phyloP scores from a whole-genome alignment of 108 stramenopile species.

The Cyclotella cryptica region DNA sequence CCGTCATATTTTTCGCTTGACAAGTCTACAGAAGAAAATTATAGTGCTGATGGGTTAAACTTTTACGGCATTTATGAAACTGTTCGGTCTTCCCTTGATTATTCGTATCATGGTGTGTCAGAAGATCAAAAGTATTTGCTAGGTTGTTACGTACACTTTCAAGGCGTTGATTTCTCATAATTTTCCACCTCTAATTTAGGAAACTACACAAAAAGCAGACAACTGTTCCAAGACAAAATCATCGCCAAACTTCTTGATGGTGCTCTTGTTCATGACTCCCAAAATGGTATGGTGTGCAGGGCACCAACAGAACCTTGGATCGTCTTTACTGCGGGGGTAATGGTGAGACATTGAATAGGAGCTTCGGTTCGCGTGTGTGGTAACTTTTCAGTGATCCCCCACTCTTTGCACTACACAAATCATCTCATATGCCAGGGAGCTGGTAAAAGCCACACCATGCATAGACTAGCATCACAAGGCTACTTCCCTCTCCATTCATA shows the following conservation, averaged over 20 bases:
- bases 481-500: constrained; percentile 84
- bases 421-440: constrained; percentile 50
- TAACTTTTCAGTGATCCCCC: not conserved
- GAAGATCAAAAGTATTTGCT: not conserved
- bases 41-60: constrained; percentile 17
- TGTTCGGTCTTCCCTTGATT: constrained; percentile 70
- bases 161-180: not conserved
- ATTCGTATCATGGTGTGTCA: constrained; percentile 59
- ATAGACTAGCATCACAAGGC: constrained; percentile 60
- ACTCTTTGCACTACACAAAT: not conserved
- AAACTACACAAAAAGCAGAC: constrained; percentile 78
- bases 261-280: constrained; percentile 62
- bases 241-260: constrained; percentile 67
- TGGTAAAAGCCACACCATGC: constrained; percentile 85
- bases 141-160: not conserved
- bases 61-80: constrained; percentile 71
- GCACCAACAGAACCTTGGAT: constrained; percentile 90
- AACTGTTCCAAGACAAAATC: constrained; percentile 88
- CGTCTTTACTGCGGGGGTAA: constrained; percentile 93
- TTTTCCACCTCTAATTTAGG: constrained; percentile 1
- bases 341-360: constrained; percentile 52
- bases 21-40: constrained; percentile 54
- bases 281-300: constrained; percentile 71
- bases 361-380: not conserved
- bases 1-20: constrained; percentile 34